These are phyloP conservation scores for Pezicula carpinea DNA, from an alignment of 2,329 filamentous ascomycete genomes.

Conservation along the genomic window DNA sequence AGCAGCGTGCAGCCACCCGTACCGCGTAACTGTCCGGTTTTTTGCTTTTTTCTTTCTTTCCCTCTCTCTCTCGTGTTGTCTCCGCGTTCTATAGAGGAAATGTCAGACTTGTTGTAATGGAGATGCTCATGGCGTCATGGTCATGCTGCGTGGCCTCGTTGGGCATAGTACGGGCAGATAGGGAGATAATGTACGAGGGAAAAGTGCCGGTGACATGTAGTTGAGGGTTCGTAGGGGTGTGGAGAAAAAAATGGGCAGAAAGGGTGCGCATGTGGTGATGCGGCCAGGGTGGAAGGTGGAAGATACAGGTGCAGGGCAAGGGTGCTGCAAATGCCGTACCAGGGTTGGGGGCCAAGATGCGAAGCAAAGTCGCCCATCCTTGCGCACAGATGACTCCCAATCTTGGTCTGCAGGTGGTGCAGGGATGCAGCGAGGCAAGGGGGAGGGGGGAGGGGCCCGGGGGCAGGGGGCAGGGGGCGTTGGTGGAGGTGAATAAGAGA, in stretches of 20 bases:
- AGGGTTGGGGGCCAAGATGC: not conserved
- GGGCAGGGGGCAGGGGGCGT: too few relatives aligned
- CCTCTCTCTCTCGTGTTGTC: not conserved
- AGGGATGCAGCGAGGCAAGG: not conserved
- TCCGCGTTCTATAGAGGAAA: not conserved
- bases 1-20: conserved; percentile 29
- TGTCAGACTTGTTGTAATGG: too few relatives aligned
- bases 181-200: not conserved
- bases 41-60: too few relatives aligned
- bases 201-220: not conserved
- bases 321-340: not conserved
- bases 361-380: not conserved
- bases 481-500: not conserved
- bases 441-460: not conserved
- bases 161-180: not conserved
- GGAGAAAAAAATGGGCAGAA: not conserved
- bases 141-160: not conserved
- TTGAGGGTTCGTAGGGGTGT: not conserved
- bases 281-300: not conserved
- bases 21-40: conserved; percentile 19
- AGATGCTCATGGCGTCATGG: not conserved
- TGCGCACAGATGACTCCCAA: too few relatives aligned
- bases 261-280: too few relatives aligned
- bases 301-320: not conserved
- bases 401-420: not conserved